Evolutionary conservation across 2,329 filamentous ascomycete species (phyloP), one percentile per base, ranked within the genome.

Genomic region (Sporothrix luriei): DNA sequence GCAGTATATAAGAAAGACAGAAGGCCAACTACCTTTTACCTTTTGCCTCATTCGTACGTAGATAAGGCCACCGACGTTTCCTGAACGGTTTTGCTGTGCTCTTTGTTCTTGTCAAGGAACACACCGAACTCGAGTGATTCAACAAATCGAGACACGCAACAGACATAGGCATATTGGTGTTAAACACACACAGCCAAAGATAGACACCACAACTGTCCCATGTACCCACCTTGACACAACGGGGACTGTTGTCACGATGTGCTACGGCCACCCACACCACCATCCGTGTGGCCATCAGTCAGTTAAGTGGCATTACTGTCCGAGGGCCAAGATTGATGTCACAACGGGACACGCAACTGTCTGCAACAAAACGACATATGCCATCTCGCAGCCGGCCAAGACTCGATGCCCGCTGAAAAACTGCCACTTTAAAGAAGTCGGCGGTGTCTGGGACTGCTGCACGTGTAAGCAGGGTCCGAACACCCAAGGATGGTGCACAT

Each of bases 271-370:
- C 72, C 84, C 84, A 69, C 82, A 83, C 66, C 78, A 79, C 72
- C 84, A 87, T 73, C 78, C 82, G 16, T 87, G 84, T 75, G 79
- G 80, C 29, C 84, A 87, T 75, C 83, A 82, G n/a, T 86, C 84
- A 61, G 80, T 86, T 72, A 82, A 81, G 71, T 87, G 84, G 83
- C 80, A 84, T 74, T 85, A 86, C 76, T 87, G 84, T 73, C 82
- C 84, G 24, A 78, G 79, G 66, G 81, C 80, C 66, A 74, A 79
- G 71, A 82, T 86, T 70, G 83, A 87, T 75, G 76, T 84, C 43
- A 76, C 79, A 48, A 85, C 84, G 0, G 83, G 84, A 21, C 82
- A 83, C 70, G 81, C 84, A 74, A 81, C 80, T 48, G 81, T 84
- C 46, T 87, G 85, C 75, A 76, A 76, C 68, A 84, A 84, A 68